These are phyloP conservation scores for Dillenia suffruticosa DNA, from an alignment of 164 flowering plant species.

Conservation along the genomic window DNA sequence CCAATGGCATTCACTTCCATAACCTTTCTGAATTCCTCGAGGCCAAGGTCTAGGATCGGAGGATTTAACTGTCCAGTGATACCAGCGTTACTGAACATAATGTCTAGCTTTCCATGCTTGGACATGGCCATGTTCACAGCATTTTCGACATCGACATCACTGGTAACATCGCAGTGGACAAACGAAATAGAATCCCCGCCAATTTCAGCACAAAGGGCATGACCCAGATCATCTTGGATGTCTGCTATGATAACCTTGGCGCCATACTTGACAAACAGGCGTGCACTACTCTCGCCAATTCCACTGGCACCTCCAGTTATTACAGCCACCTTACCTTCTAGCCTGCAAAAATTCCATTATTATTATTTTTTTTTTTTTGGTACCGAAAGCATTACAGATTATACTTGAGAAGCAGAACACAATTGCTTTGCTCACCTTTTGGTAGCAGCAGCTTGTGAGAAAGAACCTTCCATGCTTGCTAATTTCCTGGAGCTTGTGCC, in stretches of 20 bases:
- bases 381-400: too few relatives aligned
- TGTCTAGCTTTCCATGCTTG: conserved; percentile 24
- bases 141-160: conserved; percentile 8
- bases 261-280: conserved; percentile 13
- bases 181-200: neutral
- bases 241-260: conserved; percentile 15
- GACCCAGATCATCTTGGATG: conserved; percentile 13
- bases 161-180: conserved; percentile 15
- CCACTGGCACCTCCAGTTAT: conserved; percentile 21
- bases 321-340: conserved; percentile 15
- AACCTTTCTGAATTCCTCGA: conserved; percentile 5
- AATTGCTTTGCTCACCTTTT: too few relatives aligned
- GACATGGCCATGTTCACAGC: conserved; percentile 8
- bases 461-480: too few relatives aligned
- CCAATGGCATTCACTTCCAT: conserved; percentile 16
- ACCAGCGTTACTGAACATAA: conserved; percentile 29
- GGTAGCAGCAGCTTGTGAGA: too few relatives aligned
- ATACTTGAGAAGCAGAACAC: too few relatives aligned
- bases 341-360: too few relatives aligned
- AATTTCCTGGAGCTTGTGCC: too few relatives aligned
- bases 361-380: too few relatives aligned
- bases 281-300: conserved; percentile 8
- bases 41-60: conserved; percentile 2
- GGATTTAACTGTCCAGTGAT: neutral
- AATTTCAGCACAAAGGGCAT: conserved; percentile 1